Conservation (phyloP, 768 basidiomycete genomes). For the Boletus reticuloceps region DNA sequence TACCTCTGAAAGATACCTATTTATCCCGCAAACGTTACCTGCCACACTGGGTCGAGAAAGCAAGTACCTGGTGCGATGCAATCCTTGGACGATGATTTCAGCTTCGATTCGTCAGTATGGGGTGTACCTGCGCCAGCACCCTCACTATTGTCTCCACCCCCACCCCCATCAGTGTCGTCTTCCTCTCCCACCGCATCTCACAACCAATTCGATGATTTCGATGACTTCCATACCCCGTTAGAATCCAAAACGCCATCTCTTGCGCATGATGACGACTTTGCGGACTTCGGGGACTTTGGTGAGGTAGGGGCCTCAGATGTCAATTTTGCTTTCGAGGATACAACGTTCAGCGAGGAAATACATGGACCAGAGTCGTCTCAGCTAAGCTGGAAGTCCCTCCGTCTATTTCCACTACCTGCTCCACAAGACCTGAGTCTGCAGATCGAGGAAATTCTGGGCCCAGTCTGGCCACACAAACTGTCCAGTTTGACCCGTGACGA, state of each 20-base stretch:
- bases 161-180: constrained; percentile 17
- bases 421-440: constrained; percentile 55
- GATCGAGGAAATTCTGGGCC: constrained; percentile 61
- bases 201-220: constrained; percentile 52
- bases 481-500: constrained; percentile 61
- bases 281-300: constrained; percentile 86
- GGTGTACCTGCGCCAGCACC: constrained; percentile 42
- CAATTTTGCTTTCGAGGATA: constrained; percentile 38
- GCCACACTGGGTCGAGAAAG: constrained; percentile 2
- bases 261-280: constrained; percentile 70
- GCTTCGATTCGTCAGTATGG: constrained; percentile 76
- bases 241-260: constrained; percentile 41
- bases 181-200: constrained; percentile 29
- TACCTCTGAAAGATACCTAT: not conserved
- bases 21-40: not conserved
- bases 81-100: constrained; percentile 68
- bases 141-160: constrained; percentile 28
- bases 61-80: constrained; percentile 12
- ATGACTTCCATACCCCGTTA: constrained; percentile 47
- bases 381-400: constrained; percentile 57
- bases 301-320: constrained; percentile 47
- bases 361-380: constrained; percentile 40
- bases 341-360: constrained; percentile 12
- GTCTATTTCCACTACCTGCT: constrained; percentile 63
- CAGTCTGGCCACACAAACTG: constrained; percentile 60